Conservation (phyloP, 2,329 filamentous ascomycete genomes). For the Alternaria conjuncta region DNA sequence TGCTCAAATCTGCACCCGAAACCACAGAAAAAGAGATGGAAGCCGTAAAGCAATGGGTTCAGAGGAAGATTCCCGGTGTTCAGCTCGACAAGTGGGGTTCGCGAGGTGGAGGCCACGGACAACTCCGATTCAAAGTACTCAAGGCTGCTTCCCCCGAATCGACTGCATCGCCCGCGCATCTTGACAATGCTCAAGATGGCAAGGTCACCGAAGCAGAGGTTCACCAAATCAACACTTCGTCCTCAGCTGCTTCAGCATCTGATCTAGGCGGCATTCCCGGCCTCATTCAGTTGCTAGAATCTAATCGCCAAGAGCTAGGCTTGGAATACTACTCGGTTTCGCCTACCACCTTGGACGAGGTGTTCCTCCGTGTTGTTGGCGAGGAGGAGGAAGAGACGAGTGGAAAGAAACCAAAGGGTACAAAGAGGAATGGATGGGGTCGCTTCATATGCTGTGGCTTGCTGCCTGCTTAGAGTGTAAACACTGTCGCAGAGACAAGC, state of each 20-base stretch:
- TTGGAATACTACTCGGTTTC: conserved; percentile 87
- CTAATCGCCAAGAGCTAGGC: conserved; percentile 69
- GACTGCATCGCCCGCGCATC: conserved; percentile 38
- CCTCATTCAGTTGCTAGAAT: conserved; percentile 76
- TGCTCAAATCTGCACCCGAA: conserved; percentile 75
- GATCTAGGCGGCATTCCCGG: conserved; percentile 63
- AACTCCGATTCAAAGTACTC: conserved; percentile 82
- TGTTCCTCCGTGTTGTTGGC: conserved; percentile 85
- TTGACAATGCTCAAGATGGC: not conserved
- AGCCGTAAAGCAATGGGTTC: conserved; percentile 70
- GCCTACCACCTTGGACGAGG: conserved; percentile 87
- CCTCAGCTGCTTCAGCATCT: conserved; percentile 1
- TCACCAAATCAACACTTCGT: conserved; percentile 28
- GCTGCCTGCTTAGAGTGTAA: not conserved
- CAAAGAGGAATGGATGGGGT: not conserved
- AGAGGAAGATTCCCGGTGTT: conserved; percentile 65
- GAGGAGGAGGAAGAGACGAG: conserved; percentile 63
- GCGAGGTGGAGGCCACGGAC: conserved; percentile 78
- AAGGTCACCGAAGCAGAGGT: conserved; percentile 24
- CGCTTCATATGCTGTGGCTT: not conserved
- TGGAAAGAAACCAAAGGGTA: conserved; percentile 15
- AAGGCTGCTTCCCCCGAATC: conserved; percentile 45
- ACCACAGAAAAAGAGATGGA: conserved; percentile 73
- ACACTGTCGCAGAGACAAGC: not conserved
- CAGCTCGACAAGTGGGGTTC: conserved; percentile 64